These are phyloP conservation scores for Russula virescens DNA, from an alignment of 768 basidiomycete genomes.

Conservation along the genomic window DNA sequence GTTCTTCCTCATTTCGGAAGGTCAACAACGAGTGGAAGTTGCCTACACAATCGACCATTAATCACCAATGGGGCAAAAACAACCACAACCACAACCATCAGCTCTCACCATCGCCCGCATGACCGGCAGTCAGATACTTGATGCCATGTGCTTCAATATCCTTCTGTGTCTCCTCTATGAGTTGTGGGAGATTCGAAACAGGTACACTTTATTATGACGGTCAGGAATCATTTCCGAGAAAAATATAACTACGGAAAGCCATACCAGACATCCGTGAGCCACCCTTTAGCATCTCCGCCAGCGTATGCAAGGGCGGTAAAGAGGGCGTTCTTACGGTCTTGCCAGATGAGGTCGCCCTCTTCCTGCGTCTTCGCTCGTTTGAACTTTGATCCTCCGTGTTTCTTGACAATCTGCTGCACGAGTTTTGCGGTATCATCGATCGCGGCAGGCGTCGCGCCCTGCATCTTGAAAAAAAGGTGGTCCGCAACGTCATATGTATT, in stretches of 20 bases:
- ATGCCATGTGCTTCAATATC: slow-evolving; percentile 41
- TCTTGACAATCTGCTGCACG: slow-evolving; percentile 56
- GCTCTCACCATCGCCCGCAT: slow-evolving; percentile 37
- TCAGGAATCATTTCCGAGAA: no score
- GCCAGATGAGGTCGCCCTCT: slow-evolving; percentile 76
- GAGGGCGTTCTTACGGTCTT: slow-evolving; percentile 79
- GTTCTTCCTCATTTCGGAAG: slow-evolving; percentile 54
- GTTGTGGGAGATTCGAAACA: background rate
- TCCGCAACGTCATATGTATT: slow-evolving; percentile 34
- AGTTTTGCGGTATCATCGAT: slow-evolving; percentile 53
- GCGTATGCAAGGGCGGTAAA: slow-evolving; percentile 63
- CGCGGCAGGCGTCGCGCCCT: slow-evolving; percentile 55
- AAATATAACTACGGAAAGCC: slow-evolving; percentile 3
- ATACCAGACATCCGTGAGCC: slow-evolving; percentile 91
- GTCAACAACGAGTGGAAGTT: slow-evolving; percentile 51
- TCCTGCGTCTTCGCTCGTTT: slow-evolving; percentile 67
- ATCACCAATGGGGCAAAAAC: slow-evolving; percentile 24
- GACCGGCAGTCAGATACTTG: slow-evolving; percentile 40
- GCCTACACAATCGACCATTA: slow-evolving; percentile 28
- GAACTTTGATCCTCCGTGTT: slow-evolving; percentile 57
- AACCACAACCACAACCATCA: slow-evolving; percentile 24
- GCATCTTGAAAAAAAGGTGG: slow-evolving; percentile 88
- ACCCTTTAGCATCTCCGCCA: slow-evolving; percentile 47
- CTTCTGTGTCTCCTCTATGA: slow-evolving; percentile 39
- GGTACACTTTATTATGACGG: no score